Base-by-base conservation (phyloP, 495 filamentous ascomycete genomes). In the Xylaria grammica region DNA sequence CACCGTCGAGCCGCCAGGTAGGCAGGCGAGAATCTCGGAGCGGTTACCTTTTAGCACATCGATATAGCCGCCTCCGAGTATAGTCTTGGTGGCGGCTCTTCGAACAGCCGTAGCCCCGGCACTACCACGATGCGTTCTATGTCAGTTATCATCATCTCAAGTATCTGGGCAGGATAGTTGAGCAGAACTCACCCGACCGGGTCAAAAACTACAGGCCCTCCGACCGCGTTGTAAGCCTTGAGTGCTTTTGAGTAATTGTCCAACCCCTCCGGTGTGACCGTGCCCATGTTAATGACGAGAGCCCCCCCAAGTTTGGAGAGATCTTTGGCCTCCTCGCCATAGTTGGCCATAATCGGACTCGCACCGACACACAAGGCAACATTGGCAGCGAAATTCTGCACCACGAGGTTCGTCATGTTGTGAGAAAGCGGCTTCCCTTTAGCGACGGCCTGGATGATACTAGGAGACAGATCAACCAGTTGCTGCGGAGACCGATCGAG, bases 31-130 rank as follows among this genome's bases (percentile, higher is more conserved):
- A 61, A 99, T 94, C 75, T 99, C 95, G 53, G 88, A 87, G 74
- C 96, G 94, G 72, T 99, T 99, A 27, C 95, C 95, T 76, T 97
- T 99, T 75, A 99, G 92, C 22, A 97, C 81, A 74, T 91, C 87
- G 65, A 95, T 90, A 71, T 91, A 90, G 32, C 92, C 92, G 7
- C 77, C 84, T 1, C 84, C 80, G 74, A 97, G 78, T n/a, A 99
- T 84, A 11, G 82, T 82, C 40, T 85, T 87, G 36, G 95, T 85
- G 0, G 91, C 89, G 1, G 82, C 80, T 29, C 89, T 87, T 27
- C 95, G 86, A 13, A 91, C 81, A 3, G 80, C 65, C 2, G 94
- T 97, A 7, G 95, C 95, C 22, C 92, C 94, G 10, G 88, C 92
- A 19, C 80, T 82, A 27, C 5, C 1, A 11, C 30, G 1, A 11